phyloP scores from a whole-genome alignment of 2,329 filamentous ascomycete genomes.

The Cryphonectria radicalis region DNA sequence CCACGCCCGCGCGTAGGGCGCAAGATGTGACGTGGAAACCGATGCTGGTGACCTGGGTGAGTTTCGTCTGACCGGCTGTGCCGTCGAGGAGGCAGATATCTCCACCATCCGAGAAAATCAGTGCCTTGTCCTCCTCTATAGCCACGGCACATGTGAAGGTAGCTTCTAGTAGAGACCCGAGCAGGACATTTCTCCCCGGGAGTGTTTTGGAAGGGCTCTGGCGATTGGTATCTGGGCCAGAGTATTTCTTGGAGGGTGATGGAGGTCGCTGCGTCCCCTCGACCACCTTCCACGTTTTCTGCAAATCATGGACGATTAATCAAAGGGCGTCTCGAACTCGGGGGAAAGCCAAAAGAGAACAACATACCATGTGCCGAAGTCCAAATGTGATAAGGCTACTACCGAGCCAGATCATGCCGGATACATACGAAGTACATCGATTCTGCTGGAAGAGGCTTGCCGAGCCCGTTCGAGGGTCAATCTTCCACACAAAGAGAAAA shows the following conservation, averaged over 20 bases:
- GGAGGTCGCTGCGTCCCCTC: constrained; percentile 62
- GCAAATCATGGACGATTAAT: neutral
- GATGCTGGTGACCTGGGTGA: constrained; percentile 68
- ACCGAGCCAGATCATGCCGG: constrained; percentile 90
- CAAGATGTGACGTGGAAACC: constrained; percentile 73
- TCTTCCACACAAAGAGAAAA: constrained; percentile 88
- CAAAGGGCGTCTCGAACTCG: neutral
- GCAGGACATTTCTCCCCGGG: constrained; percentile 82
- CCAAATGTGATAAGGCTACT: constrained; percentile 83
- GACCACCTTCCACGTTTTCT: constrained; percentile 41
- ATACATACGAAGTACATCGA: constrained; percentile 86
- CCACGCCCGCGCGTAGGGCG: constrained; percentile 50
- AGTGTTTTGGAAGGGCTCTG: constrained; percentile 65
- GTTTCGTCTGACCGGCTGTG: constrained; percentile 69
- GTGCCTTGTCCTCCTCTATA: constrained; percentile 73
- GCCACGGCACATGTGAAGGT: constrained; percentile 80
- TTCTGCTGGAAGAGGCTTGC: constrained; percentile 83
- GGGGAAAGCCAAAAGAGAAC: neutral
- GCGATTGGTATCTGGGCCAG: constrained; percentile 46
- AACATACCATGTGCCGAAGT: constrained; percentile 75
- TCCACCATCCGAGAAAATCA: constrained; percentile 86
- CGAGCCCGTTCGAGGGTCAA: constrained; percentile 80
- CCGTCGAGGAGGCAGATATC: constrained; percentile 90
- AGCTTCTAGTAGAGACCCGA: constrained; percentile 80
- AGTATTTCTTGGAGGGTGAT: constrained; percentile 68